Evolutionary conservation across 2,329 filamentous ascomycete species (phyloP), one percentile per base, ranked within the genome.

Genomic region (Colletotrichum ledebouriae): DNA sequence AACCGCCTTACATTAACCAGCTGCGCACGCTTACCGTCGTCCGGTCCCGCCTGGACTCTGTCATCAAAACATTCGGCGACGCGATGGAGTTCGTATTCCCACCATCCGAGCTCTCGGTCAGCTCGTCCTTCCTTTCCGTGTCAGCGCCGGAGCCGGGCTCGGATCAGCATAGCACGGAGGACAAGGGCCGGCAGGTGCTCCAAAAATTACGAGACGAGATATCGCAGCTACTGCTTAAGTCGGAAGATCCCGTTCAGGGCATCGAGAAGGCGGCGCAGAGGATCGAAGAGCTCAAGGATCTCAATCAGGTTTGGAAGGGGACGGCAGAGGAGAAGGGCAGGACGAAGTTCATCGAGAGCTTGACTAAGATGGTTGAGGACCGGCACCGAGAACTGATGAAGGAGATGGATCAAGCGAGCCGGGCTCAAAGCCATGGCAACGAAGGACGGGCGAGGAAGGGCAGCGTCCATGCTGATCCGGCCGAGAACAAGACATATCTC

Each of bases 71-170:
- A 1, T 99, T 99, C 78, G 95, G 94, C 46, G 92, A 97, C 73
- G 95, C 96, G 37, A 97, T 98, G 93, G 92, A 97, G 73, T 98
- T 97, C 86, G 92, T 93, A 1, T 89, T 98, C 57, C 93, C 95
- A 1, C 94, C 95, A 0, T 97, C 93, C 0, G 94, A 97, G 76
- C 81, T 94, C 12, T 95, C 92, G 0, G 88, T 97, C 64, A 88
- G 91, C 52, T 95, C 93, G 1, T 94, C 92, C 0, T 94, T 98
- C 75, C 89, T 98, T 53, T 97, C 93, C 6, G 94, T 98, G 12
- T 97, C 94, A 0, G 93, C 92, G 0, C 94, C 95, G 0, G 92
- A 95, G 63, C 87, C 90, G 0, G 66, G 86, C 86, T 72, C 85
- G 15, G 75, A 78, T 59, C 80, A 85, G 72, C 86, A 92, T 70